Evolutionary conservation across 805 yeast species (phyloP), one percentile per base, ranked within the genome.

Genomic region (Cephaloascus albidus): DNA sequence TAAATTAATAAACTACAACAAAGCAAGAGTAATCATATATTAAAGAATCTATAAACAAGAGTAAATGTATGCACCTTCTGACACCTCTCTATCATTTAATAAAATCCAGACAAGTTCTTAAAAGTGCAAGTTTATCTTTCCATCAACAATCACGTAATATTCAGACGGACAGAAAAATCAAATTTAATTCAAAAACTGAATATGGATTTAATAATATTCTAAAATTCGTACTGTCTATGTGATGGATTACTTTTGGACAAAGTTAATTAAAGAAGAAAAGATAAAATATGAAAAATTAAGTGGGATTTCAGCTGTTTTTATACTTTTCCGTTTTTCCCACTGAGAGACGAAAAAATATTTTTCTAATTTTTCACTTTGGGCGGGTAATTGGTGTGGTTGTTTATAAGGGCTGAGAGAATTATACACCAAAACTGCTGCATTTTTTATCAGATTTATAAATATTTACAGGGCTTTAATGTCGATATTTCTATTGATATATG

Each of bases 241-340:
- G 78, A 73, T 66, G 81, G 82, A 72, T 63, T 56, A 68, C 61
- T 71, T 74, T 75, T 72, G 81, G 81, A 77, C 80, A 76, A 75
- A 76, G 81, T 74, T 57, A 58, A 55, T 45, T n/a, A n/a, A n/a
- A n/a, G 47, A 54, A 46, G 48, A 51, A 52, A 48, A 46, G 36
- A 23, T 20, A 33, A 34, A 38, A 39, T 23, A 8, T 8, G 28
- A 8, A 8, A 8, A 8, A 8, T 23, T 8, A 12, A 23, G 12
- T 23, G 28, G 28, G 28, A 23, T 23, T 23, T 23, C 10, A 12
- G 6, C 12, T 23, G 6, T 12, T 23, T 23, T 23, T 23, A 23
- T 23, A 23, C n/a, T n/a, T n/a, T n/a, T n/a, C n/a, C n/a, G n/a
- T n/a, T n/a, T n/a, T n/a, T n/a, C n/a, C n/a, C n/a, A n/a, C n/a